Percentiles rank a stretch among this genome's conserved stretches.
Evolutionary conservation across 2,329 filamentous ascomycete genomes (phyloP).

Genomic region (Aspergillus floridensis): DNA sequence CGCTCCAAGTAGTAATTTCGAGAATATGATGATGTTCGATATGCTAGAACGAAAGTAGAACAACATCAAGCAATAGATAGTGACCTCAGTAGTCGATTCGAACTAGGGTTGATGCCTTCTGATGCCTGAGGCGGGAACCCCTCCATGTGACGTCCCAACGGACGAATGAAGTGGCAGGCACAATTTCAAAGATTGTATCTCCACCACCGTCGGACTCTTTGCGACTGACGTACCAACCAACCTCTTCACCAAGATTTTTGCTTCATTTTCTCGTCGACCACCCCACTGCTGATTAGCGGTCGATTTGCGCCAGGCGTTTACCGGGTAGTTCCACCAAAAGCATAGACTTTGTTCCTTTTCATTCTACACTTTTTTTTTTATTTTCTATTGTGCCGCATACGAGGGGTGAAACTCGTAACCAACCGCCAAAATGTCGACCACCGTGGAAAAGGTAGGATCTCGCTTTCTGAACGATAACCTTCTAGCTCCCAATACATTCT

Average conservation of each 20-base stretch:
- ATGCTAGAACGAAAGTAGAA: neutral
- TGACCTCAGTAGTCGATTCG: too few relatives aligned
- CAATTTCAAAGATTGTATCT: constrained; percentile 28
- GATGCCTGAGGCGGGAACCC: constrained; percentile 20
- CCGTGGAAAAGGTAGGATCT: constrained; percentile 80
- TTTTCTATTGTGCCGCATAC: constrained; percentile 15
- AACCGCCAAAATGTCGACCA: constrained; percentile 78
- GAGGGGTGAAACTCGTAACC: constrained; percentile 20
- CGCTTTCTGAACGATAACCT: too few relatives aligned
- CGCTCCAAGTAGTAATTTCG: neutral
- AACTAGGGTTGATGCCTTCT: constrained; percentile 16
- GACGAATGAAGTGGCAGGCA: constrained; percentile 33
- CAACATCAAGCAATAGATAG: neutral
- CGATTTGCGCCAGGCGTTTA: neutral
- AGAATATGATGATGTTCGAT: neutral
- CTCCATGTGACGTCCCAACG: constrained; percentile 23
- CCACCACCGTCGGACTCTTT: constrained; percentile 4
- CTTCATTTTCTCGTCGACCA: constrained; percentile 12
- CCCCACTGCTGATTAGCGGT: constrained; percentile 7
- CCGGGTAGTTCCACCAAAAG: neutral
- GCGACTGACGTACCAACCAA: constrained; percentile 11
- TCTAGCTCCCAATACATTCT: neutral
- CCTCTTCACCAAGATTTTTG: neutral
- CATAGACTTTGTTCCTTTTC: neutral
- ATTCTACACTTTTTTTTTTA: constrained; percentile 7